A percentile compares a stretch with the other conserved stretches of the same genome.
Conservation (phyloP, 768 basidiomycete species). For the Tricholoma hemisulphureum region DNA sequence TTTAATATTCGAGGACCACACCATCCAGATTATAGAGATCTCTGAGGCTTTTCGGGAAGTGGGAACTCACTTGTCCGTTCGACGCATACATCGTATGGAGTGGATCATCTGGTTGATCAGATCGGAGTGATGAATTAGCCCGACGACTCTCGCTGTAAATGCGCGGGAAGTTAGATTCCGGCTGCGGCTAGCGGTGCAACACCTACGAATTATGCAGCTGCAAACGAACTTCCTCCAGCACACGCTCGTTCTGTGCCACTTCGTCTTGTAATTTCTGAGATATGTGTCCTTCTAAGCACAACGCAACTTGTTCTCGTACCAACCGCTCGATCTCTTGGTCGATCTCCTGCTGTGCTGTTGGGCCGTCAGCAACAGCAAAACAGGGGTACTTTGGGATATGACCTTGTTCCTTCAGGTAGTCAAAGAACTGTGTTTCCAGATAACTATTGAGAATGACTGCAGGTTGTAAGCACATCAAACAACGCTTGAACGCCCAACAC, state of each 20-base stretch:
- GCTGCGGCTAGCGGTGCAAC: neutral
- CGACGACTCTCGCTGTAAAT: constrained; percentile 53
- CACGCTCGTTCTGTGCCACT: constrained; percentile 39
- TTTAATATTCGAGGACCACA: constrained; percentile 23
- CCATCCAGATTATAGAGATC: constrained; percentile 53
- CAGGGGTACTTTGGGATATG: constrained; percentile 5
- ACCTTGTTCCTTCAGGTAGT: constrained; percentile 48
- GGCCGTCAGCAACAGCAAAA: constrained; percentile 1
- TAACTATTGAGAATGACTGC: constrained; percentile 49
- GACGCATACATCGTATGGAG: constrained; percentile 49
- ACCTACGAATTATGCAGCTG: constrained; percentile 59
- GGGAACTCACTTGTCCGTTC: constrained; percentile 44
- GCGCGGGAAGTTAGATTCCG: neutral
- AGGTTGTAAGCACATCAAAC: neutral
- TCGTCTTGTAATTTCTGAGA: constrained; percentile 50
- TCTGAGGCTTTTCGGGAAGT: constrained; percentile 52
- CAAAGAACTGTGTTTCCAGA: constrained; percentile 42
- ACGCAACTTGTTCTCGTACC: constrained; percentile 49
- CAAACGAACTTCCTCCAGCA: constrained; percentile 46
- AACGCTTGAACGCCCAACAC: constrained; percentile 3
- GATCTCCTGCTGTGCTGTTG: constrained; percentile 48
- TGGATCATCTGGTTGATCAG: constrained; percentile 36
- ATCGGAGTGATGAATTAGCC: constrained; percentile 47
- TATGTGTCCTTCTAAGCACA: constrained; percentile 45
- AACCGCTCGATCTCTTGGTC: constrained; percentile 47